These are phyloP conservation scores for Saccharomycopsis olivae DNA, from an alignment of 805 yeast species.

Conservation along the genomic window DNA sequence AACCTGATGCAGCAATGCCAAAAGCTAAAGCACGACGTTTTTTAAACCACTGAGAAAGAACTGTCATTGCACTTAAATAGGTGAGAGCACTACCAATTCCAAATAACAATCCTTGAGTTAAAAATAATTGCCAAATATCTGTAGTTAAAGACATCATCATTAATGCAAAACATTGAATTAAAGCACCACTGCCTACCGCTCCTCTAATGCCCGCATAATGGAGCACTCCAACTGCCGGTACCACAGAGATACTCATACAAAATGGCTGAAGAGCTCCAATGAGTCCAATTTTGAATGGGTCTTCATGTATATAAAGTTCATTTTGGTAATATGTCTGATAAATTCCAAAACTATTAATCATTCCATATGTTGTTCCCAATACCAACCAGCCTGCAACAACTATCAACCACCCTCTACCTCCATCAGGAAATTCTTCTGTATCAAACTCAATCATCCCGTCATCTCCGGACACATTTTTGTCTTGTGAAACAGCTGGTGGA, in stretches of 20 bases:
- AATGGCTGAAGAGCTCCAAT: constrained; percentile 45
- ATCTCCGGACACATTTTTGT: too few relatives aligned
- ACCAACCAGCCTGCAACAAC: constrained; percentile 38
- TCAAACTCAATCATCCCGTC: constrained; percentile 1
- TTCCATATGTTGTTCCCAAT: constrained; percentile 45
- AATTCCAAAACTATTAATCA: constrained; percentile 48
- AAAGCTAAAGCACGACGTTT: constrained; percentile 34
- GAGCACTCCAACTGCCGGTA: constrained; percentile 34
- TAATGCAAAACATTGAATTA: constrained; percentile 33
- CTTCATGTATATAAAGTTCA: constrained; percentile 30
- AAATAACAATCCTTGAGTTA: constrained; percentile 41
- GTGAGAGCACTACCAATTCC: constrained; percentile 39
- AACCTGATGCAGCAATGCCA: constrained; percentile 38
- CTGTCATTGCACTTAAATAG: constrained; percentile 33
- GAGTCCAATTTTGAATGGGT: constrained; percentile 37
- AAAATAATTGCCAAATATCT: constrained; percentile 38
- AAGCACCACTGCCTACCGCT: constrained; percentile 32
- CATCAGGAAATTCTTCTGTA: constrained; percentile 34
- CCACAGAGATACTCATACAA: constrained; percentile 36
- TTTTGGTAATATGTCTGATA: constrained; percentile 41
- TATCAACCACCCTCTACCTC: constrained; percentile 44
- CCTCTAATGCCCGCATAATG: constrained; percentile 33
- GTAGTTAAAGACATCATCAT: constrained; percentile 37
- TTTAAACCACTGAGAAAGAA: constrained; percentile 41
- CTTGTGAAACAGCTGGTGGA: too few relatives aligned